phyloP scores from a whole-genome alignment of 1,284 basidiomycete genomes.

The Leccinum fuscescens region DNA sequence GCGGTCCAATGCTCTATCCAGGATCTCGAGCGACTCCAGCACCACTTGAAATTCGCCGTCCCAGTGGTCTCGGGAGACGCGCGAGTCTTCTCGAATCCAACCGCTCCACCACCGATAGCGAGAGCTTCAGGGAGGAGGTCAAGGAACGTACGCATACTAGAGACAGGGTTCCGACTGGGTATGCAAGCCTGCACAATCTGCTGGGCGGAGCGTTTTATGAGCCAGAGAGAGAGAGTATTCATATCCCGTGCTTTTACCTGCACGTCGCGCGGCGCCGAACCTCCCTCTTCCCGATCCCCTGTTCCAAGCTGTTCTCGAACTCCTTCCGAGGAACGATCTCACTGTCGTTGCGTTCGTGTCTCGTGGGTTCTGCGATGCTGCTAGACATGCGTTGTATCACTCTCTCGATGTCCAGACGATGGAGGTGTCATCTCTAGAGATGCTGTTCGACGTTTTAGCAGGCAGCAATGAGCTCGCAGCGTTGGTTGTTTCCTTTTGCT shows the following conservation, averaged over 20 bases:
- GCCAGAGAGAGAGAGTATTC: neutral
- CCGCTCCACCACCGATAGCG: slow-evolving; percentile 13
- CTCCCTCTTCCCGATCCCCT: slow-evolving; percentile 22
- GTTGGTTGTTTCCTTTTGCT: slow-evolving; percentile 25
- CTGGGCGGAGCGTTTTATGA: slow-evolving; percentile 7
- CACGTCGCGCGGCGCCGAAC: neutral
- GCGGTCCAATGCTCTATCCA: slow-evolving; percentile 13
- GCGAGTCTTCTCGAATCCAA: slow-evolving; percentile 27
- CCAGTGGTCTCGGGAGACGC: slow-evolving; percentile 32
- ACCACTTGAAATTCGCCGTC: slow-evolving; percentile 30
- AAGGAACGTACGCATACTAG: neutral
- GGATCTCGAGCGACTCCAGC: slow-evolving; percentile 23
- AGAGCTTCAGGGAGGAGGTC: slow-evolving; percentile 5
- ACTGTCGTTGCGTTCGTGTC: slow-evolving; percentile 24
- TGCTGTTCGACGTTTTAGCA: slow-evolving; percentile 23
- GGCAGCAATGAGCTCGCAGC: slow-evolving; percentile 20
- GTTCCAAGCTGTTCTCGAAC: slow-evolving; percentile 22
- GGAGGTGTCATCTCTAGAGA: slow-evolving; percentile 10
- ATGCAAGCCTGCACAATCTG: slow-evolving; percentile 22
- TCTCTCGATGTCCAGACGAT: slow-evolving; percentile 21
- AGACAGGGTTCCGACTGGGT: slow-evolving; percentile 3
- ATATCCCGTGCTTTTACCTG: neutral
- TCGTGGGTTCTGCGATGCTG: slow-evolving; percentile 16
- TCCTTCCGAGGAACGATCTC: slow-evolving; percentile 19
- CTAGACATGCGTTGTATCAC: slow-evolving; percentile 25